These are phyloP conservation scores for Fusarium sp. DNA, from an alignment of 2,329 filamentous ascomycete species.

Conservation along the genomic window DNA sequence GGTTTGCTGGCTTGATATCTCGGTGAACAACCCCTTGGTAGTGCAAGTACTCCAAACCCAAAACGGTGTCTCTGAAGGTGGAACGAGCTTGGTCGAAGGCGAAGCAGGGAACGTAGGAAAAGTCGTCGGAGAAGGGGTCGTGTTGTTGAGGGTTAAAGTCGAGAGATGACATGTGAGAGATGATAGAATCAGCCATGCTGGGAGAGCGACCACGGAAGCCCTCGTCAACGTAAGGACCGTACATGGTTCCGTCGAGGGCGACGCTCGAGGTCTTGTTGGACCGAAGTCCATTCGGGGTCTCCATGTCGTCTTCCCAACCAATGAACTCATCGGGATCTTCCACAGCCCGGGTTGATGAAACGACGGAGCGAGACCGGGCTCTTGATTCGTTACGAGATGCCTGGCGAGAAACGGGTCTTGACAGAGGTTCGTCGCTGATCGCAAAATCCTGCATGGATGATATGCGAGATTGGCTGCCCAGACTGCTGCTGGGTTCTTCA, in stretches of 20 bases:
- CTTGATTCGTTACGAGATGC: constrained; percentile 61
- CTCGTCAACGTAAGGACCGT: constrained; percentile 77
- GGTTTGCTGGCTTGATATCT: constrained; percentile 91
- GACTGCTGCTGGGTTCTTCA: constrained; percentile 64
- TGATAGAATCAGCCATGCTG: constrained; percentile 85
- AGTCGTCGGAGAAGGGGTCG: constrained; percentile 85
- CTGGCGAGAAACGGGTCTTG: constrained; percentile 57
- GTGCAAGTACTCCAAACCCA: constrained; percentile 94
- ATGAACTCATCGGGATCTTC: constrained; percentile 56
- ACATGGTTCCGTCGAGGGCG: constrained; percentile 85
- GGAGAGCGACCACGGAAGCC: constrained; percentile 78
- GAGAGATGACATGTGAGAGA: constrained; percentile 78
- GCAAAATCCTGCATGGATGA: constrained; percentile 60
- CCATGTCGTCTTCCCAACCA: constrained; percentile 66
- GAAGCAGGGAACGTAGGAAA: constrained; percentile 93
- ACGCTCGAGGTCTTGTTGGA: constrained; percentile 67
- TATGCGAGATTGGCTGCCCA: constrained; percentile 60
- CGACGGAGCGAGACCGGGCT: constrained; percentile 63
- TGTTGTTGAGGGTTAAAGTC: constrained; percentile 73
- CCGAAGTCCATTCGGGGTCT: constrained; percentile 67
- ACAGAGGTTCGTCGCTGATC: constrained; percentile 54
- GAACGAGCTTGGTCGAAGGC: constrained; percentile 86
- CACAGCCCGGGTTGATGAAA: constrained; percentile 55
- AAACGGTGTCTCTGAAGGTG: constrained; percentile 91
- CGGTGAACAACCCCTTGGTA: constrained; percentile 89